Evolutionary conservation across 768 basidiomycete species (phyloP), one percentile per base, ranked within the genome.

Genomic region (Auriscalpium microsporum): DNA sequence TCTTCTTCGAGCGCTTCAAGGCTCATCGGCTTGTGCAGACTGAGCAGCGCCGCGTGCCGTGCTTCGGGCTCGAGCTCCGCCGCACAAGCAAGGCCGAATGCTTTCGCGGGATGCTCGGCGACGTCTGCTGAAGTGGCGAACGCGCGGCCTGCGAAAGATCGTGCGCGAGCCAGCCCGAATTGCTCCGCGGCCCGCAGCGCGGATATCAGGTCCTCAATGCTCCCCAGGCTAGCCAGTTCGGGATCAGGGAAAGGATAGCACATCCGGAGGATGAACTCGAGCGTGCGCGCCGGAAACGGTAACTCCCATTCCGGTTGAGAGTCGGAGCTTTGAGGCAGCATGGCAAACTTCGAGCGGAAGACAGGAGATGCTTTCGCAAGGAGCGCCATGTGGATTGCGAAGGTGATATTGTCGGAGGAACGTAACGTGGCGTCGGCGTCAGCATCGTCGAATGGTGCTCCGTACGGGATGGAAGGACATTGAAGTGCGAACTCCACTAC

Each of bases 401-500:
- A 63, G 21, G 56, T 46, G n/a, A 58, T 21, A 36, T 47, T 35
- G 36, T 64, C 63, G 2, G 34, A 23, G 3, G 63, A 64, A 9
- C 53, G 56, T 7, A 64, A 35, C 48, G 58, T 42, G 48, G 56
- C 38, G 50, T 64, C 61, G 28, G 53, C 57, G 40, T 58, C 57
- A 11, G 54, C 37, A 9, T 58, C 57, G 45, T 51, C 48, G 23
- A 55, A 58, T 13, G 57, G 57, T 5, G 52, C n/a, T 9, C 33
- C 38, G 11, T 42, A 52, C 48, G 17, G 17, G 45, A n/a, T 21
- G 23, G 45, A 48, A 9, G 45, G 23, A 17, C 10, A 21, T 17
- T 11, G n/a, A 21, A n/a, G 45, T 21, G 45, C 45, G 45, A 45
- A 14, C 28, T 28, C 28, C 28, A 28, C 28, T 28, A 45, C 17